Percentiles rank a stretch among this genome's conserved stretches.
phyloP scores from a whole-genome alignment of 768 basidiomycete genomes.

The Lactifluus volemus region DNA sequence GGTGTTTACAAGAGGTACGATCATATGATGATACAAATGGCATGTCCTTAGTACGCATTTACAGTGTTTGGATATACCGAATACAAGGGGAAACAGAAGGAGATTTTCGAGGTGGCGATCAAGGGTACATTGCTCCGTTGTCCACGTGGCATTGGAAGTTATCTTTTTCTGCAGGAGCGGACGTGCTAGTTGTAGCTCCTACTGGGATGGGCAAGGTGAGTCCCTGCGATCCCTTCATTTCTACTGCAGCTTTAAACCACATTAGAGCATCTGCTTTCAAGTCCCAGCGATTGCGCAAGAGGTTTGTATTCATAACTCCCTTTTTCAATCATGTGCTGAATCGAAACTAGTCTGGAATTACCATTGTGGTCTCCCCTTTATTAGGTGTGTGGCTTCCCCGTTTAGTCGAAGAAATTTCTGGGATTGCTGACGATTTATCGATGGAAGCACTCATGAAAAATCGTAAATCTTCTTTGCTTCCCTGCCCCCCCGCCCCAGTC shows the following conservation, averaged over 20 bases:
- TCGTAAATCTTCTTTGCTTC: slow-evolving; percentile 38
- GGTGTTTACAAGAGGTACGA: slow-evolving; percentile 10
- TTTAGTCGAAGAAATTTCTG: background rate
- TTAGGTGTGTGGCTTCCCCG: slow-evolving; percentile 43
- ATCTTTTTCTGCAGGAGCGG: slow-evolving; percentile 38
- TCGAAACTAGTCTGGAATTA: slow-evolving; percentile 43
- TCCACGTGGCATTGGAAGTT: background rate
- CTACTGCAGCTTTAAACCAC: background rate
- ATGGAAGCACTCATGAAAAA: slow-evolving; percentile 70
- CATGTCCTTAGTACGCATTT: background rate
- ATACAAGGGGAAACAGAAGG: slow-evolving; percentile 73
- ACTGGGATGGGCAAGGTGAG: slow-evolving; percentile 84
- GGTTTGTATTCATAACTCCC: slow-evolving; percentile 28
- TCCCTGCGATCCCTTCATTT: background rate
- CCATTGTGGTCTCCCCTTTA: slow-evolving; percentile 70
- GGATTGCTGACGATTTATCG: background rate
- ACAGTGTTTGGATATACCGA: slow-evolving; percentile 59
- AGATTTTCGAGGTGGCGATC: slow-evolving; percentile 64
- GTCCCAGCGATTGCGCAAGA: slow-evolving; percentile 63
- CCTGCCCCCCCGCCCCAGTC: background rate
- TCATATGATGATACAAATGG: too few species aligned
- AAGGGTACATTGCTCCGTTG: slow-evolving; percentile 33
- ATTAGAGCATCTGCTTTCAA: slow-evolving; percentile 78
- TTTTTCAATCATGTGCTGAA: background rate
- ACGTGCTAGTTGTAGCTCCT: slow-evolving; percentile 75